A percentile compares a stretch with the other conserved stretches of the same genome.
Conservation (phyloP, 768 basidiomycete species). For the Trametes cingulata region DNA sequence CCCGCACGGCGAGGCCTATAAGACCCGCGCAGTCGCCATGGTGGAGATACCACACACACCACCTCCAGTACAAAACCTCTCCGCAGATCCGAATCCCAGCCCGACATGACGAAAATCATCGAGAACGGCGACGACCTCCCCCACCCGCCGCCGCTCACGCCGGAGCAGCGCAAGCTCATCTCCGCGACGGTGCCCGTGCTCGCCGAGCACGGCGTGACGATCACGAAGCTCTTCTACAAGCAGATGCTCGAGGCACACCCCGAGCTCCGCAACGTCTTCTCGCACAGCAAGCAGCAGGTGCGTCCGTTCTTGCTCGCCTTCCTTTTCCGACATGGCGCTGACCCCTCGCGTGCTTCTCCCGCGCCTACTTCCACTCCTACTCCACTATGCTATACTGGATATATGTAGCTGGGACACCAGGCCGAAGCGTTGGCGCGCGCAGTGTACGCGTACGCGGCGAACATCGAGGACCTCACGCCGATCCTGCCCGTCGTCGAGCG, state of each 20-base stretch:
- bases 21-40: not conserved
- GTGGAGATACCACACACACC: too few relatives aligned
- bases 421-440: slow-evolving; percentile 24
- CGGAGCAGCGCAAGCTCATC: slow-evolving; percentile 27
- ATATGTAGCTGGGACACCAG: slow-evolving; percentile 22
- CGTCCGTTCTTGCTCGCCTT: not conserved
- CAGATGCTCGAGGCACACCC: slow-evolving; percentile 25
- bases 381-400: too few relatives aligned
- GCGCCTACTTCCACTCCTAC: not conserved
- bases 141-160: slow-evolving; percentile 22
- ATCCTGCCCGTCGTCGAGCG: slow-evolving; percentile 28
- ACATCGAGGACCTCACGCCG: slow-evolving; percentile 28
- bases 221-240: slow-evolving; percentile 27
- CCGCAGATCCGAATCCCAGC: not conserved
- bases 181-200: slow-evolving; percentile 24
- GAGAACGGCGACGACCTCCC: slow-evolving; percentile 19
- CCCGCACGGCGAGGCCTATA: not conserved
- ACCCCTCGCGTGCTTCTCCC: too few relatives aligned
- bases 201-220: slow-evolving; percentile 23
- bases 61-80: not conserved
- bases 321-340: not conserved
- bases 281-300: slow-evolving; percentile 27
- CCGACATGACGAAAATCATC: slow-evolving; percentile 14
- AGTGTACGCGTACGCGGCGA: slow-evolving; percentile 20
- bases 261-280: slow-evolving; percentile 26